Evolutionary conservation across 2,329 filamentous ascomycete species (phyloP), one percentile per base, ranked within the genome.

Genomic region (Stagonosporopsis tanaceti): DNA sequence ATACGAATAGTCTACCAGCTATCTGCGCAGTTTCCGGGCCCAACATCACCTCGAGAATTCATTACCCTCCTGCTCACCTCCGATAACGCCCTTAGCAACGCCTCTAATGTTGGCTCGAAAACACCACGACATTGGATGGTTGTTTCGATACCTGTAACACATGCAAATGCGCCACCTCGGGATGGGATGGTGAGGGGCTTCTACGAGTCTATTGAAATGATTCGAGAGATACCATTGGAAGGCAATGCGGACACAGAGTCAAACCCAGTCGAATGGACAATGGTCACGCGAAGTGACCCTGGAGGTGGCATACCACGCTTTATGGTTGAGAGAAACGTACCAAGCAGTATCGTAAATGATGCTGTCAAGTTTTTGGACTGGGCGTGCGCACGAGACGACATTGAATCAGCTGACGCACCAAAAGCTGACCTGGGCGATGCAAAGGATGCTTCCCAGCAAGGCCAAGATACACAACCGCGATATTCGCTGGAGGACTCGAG

Each of bases 181-280:
- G 79, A 85, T 57, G 91, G 91, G 15, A 94, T 89, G 72, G 91
- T 97, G 46, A 85, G 92, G 38, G 94, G 93, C 3, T 84, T 88
- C 62, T 98, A 97, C 71, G 93, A 97, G 79, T 96, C 91, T 1
- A 89, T 97, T 15, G 94, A 98, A 76, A 83, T 97, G 64, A 93
- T 97, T 55, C 84, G 93, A 47, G 93, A 98, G 76, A 84, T 97
- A 14, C 89, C 88, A 0, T 72, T 87, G 9, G 79, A 63, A 12
- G 64, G 65, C 3, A 70, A 68, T 6, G 67, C 72, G 25, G 80
- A 84, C 32, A 77, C 80, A 2, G 85, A 88, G 62, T 75, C 78
- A 8, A 89, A 88, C 63, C 87, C 88, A 0, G 84, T 97, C 1
- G 93, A 97, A 75, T 97, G 93, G 93, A 85, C 95, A 59, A 97